These are phyloP conservation scores for Papilionanthe hybrid DNA, from an alignment of 116 monocot species.

Conservation along the genomic window DNA sequence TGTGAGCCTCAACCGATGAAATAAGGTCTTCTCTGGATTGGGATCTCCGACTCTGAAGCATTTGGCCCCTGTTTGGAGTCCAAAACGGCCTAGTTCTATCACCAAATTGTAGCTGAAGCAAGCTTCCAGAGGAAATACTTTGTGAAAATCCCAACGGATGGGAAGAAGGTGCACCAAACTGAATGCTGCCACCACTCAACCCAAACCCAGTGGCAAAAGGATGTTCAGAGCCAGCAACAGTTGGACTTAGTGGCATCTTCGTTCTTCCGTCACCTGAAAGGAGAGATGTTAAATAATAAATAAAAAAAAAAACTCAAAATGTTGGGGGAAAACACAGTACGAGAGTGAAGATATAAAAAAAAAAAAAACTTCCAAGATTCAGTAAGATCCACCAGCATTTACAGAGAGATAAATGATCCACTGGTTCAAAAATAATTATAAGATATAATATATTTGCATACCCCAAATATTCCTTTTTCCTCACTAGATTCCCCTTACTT, in stretches of 20 bases:
- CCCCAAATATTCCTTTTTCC: no score
- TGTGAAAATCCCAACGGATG: constrained; percentile 46
- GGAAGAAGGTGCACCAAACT: constrained; percentile 45
- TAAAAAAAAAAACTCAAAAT: neutral
- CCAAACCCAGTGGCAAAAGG: constrained; percentile 50
- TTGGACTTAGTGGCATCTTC: constrained; percentile 82
- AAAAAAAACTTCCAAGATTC: no score
- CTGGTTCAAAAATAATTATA: no score
- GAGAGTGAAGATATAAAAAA: neutral
- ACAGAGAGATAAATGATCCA: no score
- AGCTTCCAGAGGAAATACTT: constrained; percentile 73
- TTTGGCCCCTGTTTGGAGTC: constrained; percentile 59
- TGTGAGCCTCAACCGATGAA: constrained; percentile 61
- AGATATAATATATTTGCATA: no score
- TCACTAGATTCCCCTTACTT: no score
- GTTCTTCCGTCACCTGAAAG: constrained; percentile 60
- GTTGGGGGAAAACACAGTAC: neutral
- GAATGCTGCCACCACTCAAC: constrained; percentile 38
- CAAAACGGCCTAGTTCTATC: constrained; percentile 47
- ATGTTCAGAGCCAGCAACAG: constrained; percentile 38
- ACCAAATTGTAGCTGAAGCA: constrained; percentile 68
- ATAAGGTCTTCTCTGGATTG: constrained; percentile 90
- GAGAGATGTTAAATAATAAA: neutral
- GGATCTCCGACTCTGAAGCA: constrained; percentile 79
- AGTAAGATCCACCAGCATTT: no score